A percentile compares a stretch with the other conserved stretches of the same genome.
phyloP scores from a whole-genome alignment of 1,284 basidiomycete genomes.

The Cryptococcus sp. region DNA sequence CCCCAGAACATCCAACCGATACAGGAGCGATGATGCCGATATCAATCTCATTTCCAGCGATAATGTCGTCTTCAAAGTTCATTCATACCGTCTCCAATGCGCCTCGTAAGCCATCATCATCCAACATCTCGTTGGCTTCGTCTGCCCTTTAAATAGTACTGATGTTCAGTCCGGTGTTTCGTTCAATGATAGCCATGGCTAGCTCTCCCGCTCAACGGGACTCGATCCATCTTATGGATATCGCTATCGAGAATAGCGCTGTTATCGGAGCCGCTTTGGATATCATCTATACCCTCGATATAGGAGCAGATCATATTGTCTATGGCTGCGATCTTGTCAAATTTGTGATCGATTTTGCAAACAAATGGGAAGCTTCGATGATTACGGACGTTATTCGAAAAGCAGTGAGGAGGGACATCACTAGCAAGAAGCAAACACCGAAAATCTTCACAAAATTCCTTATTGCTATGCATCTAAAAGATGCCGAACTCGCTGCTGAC shows the following conservation, averaged over 20 bases:
- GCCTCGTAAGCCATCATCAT: not conserved
- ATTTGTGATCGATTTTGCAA: not conserved
- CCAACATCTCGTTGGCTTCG: no score
- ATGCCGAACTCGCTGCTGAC: no score
- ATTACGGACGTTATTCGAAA: no score
- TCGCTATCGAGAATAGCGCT: not conserved
- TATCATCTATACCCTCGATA: not conserved
- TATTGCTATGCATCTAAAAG: no score
- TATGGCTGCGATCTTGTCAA: not conserved
- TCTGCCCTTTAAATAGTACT: no score
- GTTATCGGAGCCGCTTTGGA: not conserved
- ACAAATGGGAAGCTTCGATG: not conserved
- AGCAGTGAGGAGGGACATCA: no score
- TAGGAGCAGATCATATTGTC: no score
- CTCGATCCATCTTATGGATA: not conserved
- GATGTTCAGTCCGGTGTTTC: not conserved
- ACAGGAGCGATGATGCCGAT: constrained; percentile 2
- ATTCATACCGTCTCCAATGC: constrained; percentile 1
- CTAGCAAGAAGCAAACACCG: no score
- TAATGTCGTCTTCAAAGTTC: not conserved
- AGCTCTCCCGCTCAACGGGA: not conserved
- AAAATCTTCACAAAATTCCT: no score
- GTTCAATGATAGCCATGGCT: not conserved
- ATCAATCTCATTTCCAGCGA: constrained; percentile 4
- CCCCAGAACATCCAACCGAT: not conserved